A percentile compares a stretch with the other conserved stretches of the same genome.
These are phyloP conservation scores for Dactylellina leptospora DNA, from an alignment of 2,329 filamentous ascomycete species.

Conservation along the genomic window DNA sequence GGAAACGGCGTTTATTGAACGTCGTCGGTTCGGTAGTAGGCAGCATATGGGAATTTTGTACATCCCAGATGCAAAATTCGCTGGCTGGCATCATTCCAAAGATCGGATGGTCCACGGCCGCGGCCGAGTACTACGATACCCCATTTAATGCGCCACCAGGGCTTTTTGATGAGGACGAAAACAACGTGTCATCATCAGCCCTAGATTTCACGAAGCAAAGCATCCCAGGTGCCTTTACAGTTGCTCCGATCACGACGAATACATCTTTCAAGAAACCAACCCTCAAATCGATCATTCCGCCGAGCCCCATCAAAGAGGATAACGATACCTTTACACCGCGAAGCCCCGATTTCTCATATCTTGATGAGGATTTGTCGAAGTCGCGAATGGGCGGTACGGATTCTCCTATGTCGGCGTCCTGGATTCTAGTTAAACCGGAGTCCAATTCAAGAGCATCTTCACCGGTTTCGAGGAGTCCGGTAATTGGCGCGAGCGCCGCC, in stretches of 20 bases:
- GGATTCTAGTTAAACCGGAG: conserved; percentile 49
- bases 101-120: conserved; percentile 49
- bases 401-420: conserved; percentile 50
- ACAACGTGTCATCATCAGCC: conserved; percentile 10
- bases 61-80: conserved; percentile 49
- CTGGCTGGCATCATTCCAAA: conserved; percentile 51
- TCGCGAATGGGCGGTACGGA: conserved; percentile 40
- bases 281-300: conserved; percentile 38
- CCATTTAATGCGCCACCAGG: conserved; percentile 48
- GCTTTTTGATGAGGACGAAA: conserved; percentile 37
- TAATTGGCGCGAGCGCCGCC: conserved; percentile 32
- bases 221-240: conserved; percentile 10
- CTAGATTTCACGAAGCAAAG: conserved; percentile 22
- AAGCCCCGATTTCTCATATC: conserved; percentile 29
- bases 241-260: not conserved
- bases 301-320: conserved; percentile 41
- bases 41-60: conserved; percentile 53
- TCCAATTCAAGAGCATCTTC: conserved; percentile 39
- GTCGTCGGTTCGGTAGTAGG: conserved; percentile 52
- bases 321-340: conserved; percentile 19
- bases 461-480: conserved; percentile 21
- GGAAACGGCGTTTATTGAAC: conserved; percentile 46
- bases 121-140: conserved; percentile 48
- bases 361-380: conserved; percentile 42
- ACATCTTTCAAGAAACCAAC: conserved; percentile 42